Evolutionary conservation across 805 yeast species (phyloP).

Genomic region (Ogataea salicorniae): DNA sequence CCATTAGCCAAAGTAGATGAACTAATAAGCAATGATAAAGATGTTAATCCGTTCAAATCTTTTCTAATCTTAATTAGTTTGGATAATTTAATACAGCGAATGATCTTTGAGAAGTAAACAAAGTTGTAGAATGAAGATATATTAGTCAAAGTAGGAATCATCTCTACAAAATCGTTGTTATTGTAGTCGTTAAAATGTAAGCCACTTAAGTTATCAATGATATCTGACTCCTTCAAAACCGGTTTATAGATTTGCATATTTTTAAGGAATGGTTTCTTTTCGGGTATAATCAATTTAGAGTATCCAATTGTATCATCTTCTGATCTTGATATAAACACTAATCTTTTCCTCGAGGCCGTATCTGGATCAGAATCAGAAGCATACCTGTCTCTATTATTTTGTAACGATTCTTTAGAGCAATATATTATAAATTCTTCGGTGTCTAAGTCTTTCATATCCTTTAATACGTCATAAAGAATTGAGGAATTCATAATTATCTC

Average conservation of each 20-base stretch:
- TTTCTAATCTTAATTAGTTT: constrained; percentile 49
- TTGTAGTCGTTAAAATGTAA: constrained; percentile 3
- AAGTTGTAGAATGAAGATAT: constrained; percentile 49
- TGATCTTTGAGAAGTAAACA: constrained; percentile 39
- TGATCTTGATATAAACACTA: constrained; percentile 52
- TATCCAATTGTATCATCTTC: constrained; percentile 63
- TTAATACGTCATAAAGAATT: constrained; percentile 47
- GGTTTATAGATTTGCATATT: constrained; percentile 41
- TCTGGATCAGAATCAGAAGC: neutral
- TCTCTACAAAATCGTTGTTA: constrained; percentile 3
- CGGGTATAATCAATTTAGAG: constrained; percentile 63
- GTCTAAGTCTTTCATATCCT: constrained; percentile 51
- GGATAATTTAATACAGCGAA: constrained; percentile 46
- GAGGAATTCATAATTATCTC: constrained; percentile 52
- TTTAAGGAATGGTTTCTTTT: constrained; percentile 56
- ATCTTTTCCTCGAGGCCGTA: constrained; percentile 28
- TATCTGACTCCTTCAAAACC: neutral
- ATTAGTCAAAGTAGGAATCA: constrained; percentile 22
- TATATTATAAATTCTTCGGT: constrained; percentile 47
- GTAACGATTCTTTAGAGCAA: constrained; percentile 27
- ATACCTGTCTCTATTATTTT: neutral
- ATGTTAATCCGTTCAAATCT: constrained; percentile 43
- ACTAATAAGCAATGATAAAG: constrained; percentile 24
- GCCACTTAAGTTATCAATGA: constrained; percentile 5
- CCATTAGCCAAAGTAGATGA: constrained; percentile 7